Evolutionary conservation across 1,284 basidiomycete species (phyloP), one percentile per base, ranked within the genome.

Genomic region (Neonothopanus nambi): DNA sequence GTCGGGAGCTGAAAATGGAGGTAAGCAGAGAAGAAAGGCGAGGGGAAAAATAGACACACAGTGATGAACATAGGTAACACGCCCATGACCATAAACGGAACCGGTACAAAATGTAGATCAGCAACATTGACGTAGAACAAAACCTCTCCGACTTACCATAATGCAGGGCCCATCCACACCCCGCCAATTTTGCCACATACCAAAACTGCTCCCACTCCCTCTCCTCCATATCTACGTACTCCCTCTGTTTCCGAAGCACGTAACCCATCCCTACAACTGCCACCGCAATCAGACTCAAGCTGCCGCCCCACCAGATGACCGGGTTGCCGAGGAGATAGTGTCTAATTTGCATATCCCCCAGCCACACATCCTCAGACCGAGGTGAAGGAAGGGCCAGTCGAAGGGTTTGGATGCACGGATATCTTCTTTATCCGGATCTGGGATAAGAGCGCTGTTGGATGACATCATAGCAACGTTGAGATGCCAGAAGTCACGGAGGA

Each of bases 391-490:
- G 0, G 96, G 96, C 96, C 97, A 99, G 67, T 99, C 95, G 44
- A 81, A 79, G 0, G 96, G 95, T 62, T 83, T 84, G 33, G 93
- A 96, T 0, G 96, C 95, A 48, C 99, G 84, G 61, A 98, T 93
- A 68, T 99, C 96, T 62, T 95, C 93, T 74, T 99, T 99, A 77
- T 99, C 96, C 0, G 95, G 92, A 65, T 99, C 95, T 0, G 96
- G 96, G 41, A 98, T 75, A 51, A 99, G 85, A 0, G 97, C 95
- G 68, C 99, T 99, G 78, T 99, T 99, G 4, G 95, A 97, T 0
- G 95, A 97, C 93, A 97, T 96, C 97, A 99, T 99, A 13, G 95
- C 96, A 13, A 99, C 93, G 65, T 99, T 99, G 54, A 99, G 84
- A 70, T 99, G 96, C 85, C 94, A 95, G 72, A 99, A 98, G 73